These are phyloP conservation scores for Mycosphaerella sp. DNA, from an alignment of 2,329 filamentous ascomycete genomes.

Conservation along the genomic window DNA sequence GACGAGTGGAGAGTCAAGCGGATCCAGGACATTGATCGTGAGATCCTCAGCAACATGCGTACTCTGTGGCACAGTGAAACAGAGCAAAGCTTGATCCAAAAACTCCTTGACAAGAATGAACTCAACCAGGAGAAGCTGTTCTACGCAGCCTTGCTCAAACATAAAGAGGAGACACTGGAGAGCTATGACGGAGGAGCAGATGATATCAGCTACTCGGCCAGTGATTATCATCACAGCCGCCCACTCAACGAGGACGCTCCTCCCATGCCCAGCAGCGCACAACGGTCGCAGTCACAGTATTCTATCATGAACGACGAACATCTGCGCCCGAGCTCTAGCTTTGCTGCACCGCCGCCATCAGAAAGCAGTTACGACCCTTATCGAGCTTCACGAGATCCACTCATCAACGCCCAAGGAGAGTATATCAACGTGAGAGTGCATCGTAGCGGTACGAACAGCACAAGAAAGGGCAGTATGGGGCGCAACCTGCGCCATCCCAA, in stretches of 20 bases:
- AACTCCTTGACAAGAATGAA: conserved; percentile 49
- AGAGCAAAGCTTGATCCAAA: conserved; percentile 63
- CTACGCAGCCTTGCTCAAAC: conserved; percentile 76
- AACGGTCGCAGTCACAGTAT: conserved; percentile 49
- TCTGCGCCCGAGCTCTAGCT: conserved; percentile 43
- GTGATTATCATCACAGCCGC: conserved; percentile 77
- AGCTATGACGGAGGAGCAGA: conserved; percentile 68
- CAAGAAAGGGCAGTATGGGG: conserved; percentile 33
- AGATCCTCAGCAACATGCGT: conserved; percentile 76
- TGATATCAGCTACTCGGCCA: conserved; percentile 69
- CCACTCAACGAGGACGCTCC: conserved; percentile 34
- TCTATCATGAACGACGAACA: conserved; percentile 52
- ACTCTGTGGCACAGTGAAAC: conserved; percentile 86
- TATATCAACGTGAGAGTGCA: conserved; percentile 65
- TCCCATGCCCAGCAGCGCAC: conserved; percentile 35
- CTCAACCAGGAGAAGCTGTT: conserved; percentile 87
- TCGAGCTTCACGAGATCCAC: conserved; percentile 57
- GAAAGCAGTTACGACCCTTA: conserved; percentile 77
- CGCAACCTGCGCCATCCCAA: conserved; percentile 38
- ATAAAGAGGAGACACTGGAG: conserved; percentile 77
- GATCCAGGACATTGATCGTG: conserved; percentile 65
- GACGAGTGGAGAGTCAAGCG: conserved; percentile 58
- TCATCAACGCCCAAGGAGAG: conserved; percentile 46
- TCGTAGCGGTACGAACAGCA: conserved; percentile 40
- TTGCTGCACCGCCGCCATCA: conserved; percentile 46